These are phyloP conservation scores for Paracoccidioides lutzii DNA, from an alignment of 2,329 filamentous ascomycete species.

Conservation along the genomic window DNA sequence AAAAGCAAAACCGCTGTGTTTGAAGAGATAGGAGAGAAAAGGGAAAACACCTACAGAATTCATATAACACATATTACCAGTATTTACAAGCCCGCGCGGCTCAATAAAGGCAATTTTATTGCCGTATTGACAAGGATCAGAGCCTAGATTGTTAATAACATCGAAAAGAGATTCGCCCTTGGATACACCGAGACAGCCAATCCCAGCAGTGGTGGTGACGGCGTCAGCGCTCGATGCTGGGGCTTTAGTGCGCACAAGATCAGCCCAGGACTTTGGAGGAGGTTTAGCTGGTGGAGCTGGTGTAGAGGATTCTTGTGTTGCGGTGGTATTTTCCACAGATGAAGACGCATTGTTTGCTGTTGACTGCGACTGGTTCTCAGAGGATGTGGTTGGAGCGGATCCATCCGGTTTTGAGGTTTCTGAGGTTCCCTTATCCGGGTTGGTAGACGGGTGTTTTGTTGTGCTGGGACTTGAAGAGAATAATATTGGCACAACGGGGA, in stretches of 20 bases:
- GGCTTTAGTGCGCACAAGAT: conserved; percentile 47
- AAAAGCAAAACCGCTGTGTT: not conserved
- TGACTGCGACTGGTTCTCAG: conserved; percentile 5
- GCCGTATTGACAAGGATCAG: conserved; percentile 43
- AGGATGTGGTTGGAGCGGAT: conserved; percentile 2
- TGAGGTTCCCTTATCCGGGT: conserved; percentile 21
- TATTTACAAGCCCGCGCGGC: conserved; percentile 86
- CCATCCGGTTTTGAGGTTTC: conserved; percentile 22
- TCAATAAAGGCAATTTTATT: conserved; percentile 71
- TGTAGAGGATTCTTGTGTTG: conserved; percentile 16
- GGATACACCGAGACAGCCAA: conserved; percentile 29
- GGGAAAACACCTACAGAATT: conserved; percentile 64
- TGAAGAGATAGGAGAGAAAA: too few relatives aligned
- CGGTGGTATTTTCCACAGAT: conserved; percentile 1
- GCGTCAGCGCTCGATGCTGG: conserved; percentile 20
- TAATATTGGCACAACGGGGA: conserved; percentile 38
- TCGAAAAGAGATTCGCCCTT: conserved; percentile 58
- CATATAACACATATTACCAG: conserved; percentile 99
- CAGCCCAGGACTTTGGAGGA: conserved; percentile 55
- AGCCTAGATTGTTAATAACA: conserved; percentile 59
- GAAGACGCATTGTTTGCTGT: not conserved
- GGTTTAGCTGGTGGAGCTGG: conserved; percentile 30
- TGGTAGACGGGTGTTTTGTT: conserved; percentile 17
- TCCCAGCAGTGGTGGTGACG: conserved; percentile 13
- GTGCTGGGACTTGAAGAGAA: conserved; percentile 26